Evolutionary conservation across 768 basidiomycete genomes (phyloP).

Genomic region (Butyriboletus loyo): DNA sequence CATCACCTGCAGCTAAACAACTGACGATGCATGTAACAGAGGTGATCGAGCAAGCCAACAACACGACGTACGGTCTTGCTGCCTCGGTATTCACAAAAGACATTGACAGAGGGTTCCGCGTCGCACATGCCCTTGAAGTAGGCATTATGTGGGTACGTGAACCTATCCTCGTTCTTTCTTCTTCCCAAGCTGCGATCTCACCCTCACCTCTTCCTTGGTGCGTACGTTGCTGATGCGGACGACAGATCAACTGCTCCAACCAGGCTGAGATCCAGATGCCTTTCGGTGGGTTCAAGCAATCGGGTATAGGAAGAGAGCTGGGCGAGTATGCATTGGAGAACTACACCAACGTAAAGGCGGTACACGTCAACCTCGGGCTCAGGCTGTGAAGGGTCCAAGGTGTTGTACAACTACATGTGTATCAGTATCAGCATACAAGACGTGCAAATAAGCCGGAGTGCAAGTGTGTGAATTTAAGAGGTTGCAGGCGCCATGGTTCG

Average conservation of each 20-base stretch:
- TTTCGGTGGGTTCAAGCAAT: slow-evolving; percentile 11
- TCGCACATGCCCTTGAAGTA: slow-evolving; percentile 42
- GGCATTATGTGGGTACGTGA: slow-evolving; percentile 57
- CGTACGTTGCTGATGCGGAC: too few relatives aligned
- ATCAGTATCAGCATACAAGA: too few relatives aligned
- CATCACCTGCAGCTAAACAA: too few relatives aligned
- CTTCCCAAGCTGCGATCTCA: not conserved
- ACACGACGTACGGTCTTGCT: slow-evolving; percentile 9
- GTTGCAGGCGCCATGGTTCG: too few relatives aligned
- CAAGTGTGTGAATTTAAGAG: too few relatives aligned
- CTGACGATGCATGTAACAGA: not conserved
- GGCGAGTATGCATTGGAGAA: slow-evolving; percentile 12
- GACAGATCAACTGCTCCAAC: slow-evolving; percentile 5
- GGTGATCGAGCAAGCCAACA: slow-evolving; percentile 9
- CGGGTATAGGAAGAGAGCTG: slow-evolving; percentile 6
- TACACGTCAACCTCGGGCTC: slow-evolving; percentile 7
- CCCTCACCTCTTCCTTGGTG: not conserved
- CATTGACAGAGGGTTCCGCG: slow-evolving; percentile 38
- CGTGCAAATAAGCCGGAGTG: too few relatives aligned
- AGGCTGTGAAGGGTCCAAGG: slow-evolving; percentile 1
- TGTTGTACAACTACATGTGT: too few relatives aligned
- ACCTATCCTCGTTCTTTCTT: too few relatives aligned
- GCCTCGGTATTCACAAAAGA: slow-evolving; percentile 10
- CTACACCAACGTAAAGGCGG: slow-evolving; percentile 9
- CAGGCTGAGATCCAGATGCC: slow-evolving; percentile 8